Evolutionary conservation across 2,329 filamentous ascomycete genomes (phyloP), one percentile per base, ranked within the genome.

Genomic region (Sarocladiaceae sp.): DNA sequence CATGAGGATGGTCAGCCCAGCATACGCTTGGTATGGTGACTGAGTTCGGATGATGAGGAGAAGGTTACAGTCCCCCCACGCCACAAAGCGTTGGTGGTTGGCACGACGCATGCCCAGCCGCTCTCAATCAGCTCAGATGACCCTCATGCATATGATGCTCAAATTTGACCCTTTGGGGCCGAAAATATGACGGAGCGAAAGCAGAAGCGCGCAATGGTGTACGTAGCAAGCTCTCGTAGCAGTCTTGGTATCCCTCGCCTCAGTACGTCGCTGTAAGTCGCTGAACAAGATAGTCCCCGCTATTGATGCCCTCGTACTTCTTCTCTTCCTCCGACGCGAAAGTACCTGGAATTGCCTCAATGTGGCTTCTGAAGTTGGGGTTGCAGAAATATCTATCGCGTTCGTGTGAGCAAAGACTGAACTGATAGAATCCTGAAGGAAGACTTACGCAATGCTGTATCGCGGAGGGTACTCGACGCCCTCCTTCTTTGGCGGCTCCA

Each of bases 321-420:
- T 85, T 91, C 33, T 84, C 78, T 46, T 68, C 66, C 48, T 83
- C 73, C 3, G 62, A 59, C 1, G 63, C 67, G 57, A 78, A 91
- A 0, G 88, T 95, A 0, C 86, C 85, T 0, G 88, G 88, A 34
- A 95, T 78, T 2, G 83, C 86, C 53, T 93, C 85, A 51, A 95
- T 94, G 45, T 76, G 68, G 52, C 74, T 77, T 48, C 85, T 77
- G 58, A 80, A 84, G 58, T 94, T 89, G 7, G 88, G 88, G 54
- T 94, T 91, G 70, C 88, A 94, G 60, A 95, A 94, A 66, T 94
- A 94, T 3, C 74, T 78, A 35, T 6, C 31, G 13, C n/a, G n/a
- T 31, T n/a, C 24, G 54, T 21, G 54, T 45, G 33, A 6, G 19
- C 9, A 19, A n/a, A 10, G 11, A 21, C 9, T 43, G 16, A 15